Conservation (phyloP, 345 rosid genomes). For the Mangifera indica region DNA sequence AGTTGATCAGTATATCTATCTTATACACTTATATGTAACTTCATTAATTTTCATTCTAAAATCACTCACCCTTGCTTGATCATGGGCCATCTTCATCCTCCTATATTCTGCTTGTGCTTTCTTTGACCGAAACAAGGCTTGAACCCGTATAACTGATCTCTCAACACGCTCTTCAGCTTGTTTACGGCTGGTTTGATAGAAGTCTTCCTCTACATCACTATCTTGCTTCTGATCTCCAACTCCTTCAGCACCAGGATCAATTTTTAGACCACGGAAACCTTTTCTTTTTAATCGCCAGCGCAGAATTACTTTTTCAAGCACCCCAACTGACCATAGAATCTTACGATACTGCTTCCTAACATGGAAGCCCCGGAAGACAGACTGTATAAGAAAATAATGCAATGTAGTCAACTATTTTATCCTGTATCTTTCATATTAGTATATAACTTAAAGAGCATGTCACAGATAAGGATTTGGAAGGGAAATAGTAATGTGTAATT, state of each 20-base stretch:
- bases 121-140: slow-evolving; percentile 95
- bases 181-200: slow-evolving; percentile 64
- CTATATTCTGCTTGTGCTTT: slow-evolving; percentile 86
- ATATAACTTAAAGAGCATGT: background rate
- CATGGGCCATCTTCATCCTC: slow-evolving; percentile 72
- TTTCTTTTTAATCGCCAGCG: slow-evolving; percentile 89
- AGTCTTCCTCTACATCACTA: slow-evolving; percentile 65
- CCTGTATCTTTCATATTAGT: background rate
- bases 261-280: slow-evolving; percentile 80
- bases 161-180: slow-evolving; percentile 92
- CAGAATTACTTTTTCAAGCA: slow-evolving; percentile 80
- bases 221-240: slow-evolving; percentile 29
- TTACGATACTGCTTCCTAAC: slow-evolving; percentile 72
- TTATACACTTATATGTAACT: background rate
- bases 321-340: slow-evolving; percentile 91
- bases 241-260: slow-evolving; percentile 40
- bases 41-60: slow-evolving; percentile 5
- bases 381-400: slow-evolving; percentile 43
- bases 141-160: slow-evolving; percentile 77
- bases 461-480: background rate
- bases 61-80: slow-evolving; percentile 59
- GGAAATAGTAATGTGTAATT: background rate
- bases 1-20: slow-evolving; percentile 6
- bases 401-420: background rate
- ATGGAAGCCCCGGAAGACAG: slow-evolving; percentile 85